Evolutionary conservation across 2,329 filamentous ascomycete genomes (phyloP).

Genomic region (Monilinia vaccinii-corymbosi): DNA sequence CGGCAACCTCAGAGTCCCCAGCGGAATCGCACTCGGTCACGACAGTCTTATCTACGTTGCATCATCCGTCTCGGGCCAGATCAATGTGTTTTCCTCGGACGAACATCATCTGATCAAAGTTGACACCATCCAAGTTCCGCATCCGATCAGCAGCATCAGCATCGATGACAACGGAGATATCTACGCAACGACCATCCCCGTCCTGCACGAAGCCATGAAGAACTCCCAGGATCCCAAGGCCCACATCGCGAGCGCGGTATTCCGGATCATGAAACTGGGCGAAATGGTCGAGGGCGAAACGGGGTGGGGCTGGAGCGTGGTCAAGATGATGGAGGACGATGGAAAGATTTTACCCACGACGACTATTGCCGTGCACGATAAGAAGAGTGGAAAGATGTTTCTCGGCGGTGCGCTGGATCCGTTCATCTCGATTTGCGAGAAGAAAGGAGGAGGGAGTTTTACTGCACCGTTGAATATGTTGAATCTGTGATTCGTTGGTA

Average conservation of each 20-base stretch:
- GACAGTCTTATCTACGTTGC: slow-evolving; percentile 31
- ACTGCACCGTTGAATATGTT: not conserved
- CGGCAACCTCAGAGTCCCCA: slow-evolving; percentile 26
- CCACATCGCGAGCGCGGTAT: slow-evolving; percentile 19
- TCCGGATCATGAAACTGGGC: slow-evolving; percentile 19
- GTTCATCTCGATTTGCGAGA: slow-evolving; percentile 6
- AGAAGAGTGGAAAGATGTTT: slow-evolving; percentile 27
- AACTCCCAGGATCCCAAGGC: slow-evolving; percentile 20
- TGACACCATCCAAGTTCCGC: slow-evolving; percentile 24
- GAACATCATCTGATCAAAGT: slow-evolving; percentile 14
- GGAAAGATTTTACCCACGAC: slow-evolving; percentile 23
- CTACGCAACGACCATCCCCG: slow-evolving; percentile 29
- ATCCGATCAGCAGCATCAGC: slow-evolving; percentile 31
- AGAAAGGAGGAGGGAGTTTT: not conserved
- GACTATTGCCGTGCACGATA: slow-evolving; percentile 28
- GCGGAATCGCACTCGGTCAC: slow-evolving; percentile 28
- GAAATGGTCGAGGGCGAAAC: slow-evolving; percentile 15
- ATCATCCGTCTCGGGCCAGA: slow-evolving; percentile 16
- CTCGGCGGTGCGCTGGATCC: slow-evolving; percentile 19
- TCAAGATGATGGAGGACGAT: slow-evolving; percentile 32
- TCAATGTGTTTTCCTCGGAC: slow-evolving; percentile 13
- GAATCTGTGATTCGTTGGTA: not conserved
- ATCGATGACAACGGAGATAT: slow-evolving; percentile 31
- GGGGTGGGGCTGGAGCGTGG: slow-evolving; percentile 14
- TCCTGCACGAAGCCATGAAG: slow-evolving; percentile 18